These are phyloP conservation scores for Zygosaccharomyces pseudorouxii DNA, from an alignment of 805 yeast species.

Conservation along the genomic window DNA sequence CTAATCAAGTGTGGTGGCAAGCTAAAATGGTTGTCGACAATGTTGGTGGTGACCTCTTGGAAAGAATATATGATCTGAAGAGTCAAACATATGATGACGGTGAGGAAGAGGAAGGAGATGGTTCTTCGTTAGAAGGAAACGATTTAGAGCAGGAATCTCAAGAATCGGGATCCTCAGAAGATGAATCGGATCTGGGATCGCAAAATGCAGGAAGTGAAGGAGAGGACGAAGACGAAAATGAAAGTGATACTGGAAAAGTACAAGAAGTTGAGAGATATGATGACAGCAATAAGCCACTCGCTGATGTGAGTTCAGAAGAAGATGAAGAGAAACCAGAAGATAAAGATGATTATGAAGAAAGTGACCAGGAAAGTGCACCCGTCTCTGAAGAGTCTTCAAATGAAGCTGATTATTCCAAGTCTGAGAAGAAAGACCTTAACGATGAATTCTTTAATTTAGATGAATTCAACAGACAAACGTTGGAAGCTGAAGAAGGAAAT, in stretches of 20 bases:
- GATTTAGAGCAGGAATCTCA: slow-evolving; percentile 12
- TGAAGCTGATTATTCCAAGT: slow-evolving; percentile 25
- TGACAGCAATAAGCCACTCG: slow-evolving; percentile 22
- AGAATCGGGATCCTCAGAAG: slow-evolving; percentile 14
- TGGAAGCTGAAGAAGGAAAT: slow-evolving; percentile 51
- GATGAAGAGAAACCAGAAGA: slow-evolving; percentile 30
- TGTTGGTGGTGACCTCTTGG: slow-evolving; percentile 60
- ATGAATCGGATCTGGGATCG: slow-evolving; percentile 15
- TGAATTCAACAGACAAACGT: slow-evolving; percentile 71
- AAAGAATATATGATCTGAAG: slow-evolving; percentile 50
- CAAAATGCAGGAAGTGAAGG: slow-evolving; percentile 18
- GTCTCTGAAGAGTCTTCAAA: slow-evolving; percentile 1
- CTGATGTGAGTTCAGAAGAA: slow-evolving; percentile 25
- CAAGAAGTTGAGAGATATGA: not conserved
- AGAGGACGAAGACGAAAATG: slow-evolving; percentile 15
- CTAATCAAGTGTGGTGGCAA: slow-evolving; percentile 92
- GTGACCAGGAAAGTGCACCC: slow-evolving; percentile 10
- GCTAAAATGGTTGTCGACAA: slow-evolving; percentile 79
- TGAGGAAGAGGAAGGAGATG: slow-evolving; percentile 26
- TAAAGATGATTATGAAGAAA: slow-evolving; percentile 31
- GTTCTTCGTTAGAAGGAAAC: slow-evolving; percentile 18
- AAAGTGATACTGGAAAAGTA: slow-evolving; percentile 11
- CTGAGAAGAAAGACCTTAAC: slow-evolving; percentile 64
- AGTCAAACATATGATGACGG: slow-evolving; percentile 18
- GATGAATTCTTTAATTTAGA: slow-evolving; percentile 83